phyloP scores from a whole-genome alignment of 164 flowering plant species.

The Stephania cephalantha region DNA sequence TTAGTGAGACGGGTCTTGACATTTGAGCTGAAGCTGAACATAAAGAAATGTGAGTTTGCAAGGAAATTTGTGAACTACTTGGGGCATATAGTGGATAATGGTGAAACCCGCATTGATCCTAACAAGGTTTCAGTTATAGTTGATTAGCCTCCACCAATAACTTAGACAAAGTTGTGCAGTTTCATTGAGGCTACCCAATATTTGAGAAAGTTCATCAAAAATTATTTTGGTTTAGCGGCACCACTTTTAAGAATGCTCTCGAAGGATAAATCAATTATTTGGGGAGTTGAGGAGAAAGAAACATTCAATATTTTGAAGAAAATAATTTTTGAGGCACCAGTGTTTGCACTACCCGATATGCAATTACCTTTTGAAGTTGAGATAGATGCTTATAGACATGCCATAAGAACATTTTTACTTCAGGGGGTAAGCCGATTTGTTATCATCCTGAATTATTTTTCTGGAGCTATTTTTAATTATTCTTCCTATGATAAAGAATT shows the following conservation, averaged over 20 bases:
- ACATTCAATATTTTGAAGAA: neutral
- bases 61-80: no score
- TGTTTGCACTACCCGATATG: neutral
- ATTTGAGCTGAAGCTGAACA: no score
- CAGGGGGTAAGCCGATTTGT: neutral
- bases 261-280: neutral
- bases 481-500: constrained; percentile 2
- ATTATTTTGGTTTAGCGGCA: neutral
- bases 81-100: neutral
- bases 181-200: constrained; percentile 1
- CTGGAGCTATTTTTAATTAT: neutral
- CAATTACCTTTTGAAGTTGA: constrained; percentile 2
- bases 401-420: neutral
- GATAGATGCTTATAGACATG: neutral
- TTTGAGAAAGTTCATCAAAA: neutral
- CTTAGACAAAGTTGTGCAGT: neutral
- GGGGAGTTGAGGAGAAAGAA: neutral
- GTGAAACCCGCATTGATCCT: neutral
- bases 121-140: neutral
- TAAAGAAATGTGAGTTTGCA: no score
- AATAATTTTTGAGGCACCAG: no score
- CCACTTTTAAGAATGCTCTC: neutral
- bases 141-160: constrained; percentile 2
- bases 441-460: constrained; percentile 4
- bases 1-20: no score